These are phyloP conservation scores for Suillus subaureus DNA, from an alignment of 768 basidiomycete genomes.

Conservation along the genomic window DNA sequence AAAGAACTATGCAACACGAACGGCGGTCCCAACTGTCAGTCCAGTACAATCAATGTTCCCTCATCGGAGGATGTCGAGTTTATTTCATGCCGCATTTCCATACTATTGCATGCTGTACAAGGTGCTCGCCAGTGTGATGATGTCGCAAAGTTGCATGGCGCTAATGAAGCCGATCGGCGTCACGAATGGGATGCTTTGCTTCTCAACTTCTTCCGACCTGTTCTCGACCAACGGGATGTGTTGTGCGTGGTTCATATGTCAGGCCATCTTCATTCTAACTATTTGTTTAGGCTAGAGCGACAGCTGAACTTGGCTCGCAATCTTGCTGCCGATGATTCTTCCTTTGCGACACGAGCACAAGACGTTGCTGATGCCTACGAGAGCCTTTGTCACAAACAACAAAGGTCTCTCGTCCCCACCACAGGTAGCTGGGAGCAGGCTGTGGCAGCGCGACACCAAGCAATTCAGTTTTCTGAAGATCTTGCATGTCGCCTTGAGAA, in stretches of 20 bases:
- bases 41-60: neutral
- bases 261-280: no score
- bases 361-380: rapidly evolving
- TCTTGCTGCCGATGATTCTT: neutral
- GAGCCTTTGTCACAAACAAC: neutral
- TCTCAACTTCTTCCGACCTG: neutral
- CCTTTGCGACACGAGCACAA: neutral
- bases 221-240: neutral
- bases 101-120: neutral
- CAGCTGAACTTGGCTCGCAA: neutral
- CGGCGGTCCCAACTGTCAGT: neutral
- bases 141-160: neutral
- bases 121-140: neutral
- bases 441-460: neutral
- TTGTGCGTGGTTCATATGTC: neutral
- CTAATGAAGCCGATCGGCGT: neutral
- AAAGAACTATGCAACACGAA: neutral
- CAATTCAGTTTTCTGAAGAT: neutral
- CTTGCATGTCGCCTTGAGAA: rapidly evolving
- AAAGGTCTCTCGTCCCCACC: no score
- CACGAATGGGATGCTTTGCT: constrained; percentile 4
- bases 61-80: neutral
- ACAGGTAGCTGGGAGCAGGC: neutral
- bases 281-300: no score
- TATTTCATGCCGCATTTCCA: neutral